Evolutionary conservation across 1,284 basidiomycete species (phyloP).

Genomic region (Coniferiporia weirii): DNA sequence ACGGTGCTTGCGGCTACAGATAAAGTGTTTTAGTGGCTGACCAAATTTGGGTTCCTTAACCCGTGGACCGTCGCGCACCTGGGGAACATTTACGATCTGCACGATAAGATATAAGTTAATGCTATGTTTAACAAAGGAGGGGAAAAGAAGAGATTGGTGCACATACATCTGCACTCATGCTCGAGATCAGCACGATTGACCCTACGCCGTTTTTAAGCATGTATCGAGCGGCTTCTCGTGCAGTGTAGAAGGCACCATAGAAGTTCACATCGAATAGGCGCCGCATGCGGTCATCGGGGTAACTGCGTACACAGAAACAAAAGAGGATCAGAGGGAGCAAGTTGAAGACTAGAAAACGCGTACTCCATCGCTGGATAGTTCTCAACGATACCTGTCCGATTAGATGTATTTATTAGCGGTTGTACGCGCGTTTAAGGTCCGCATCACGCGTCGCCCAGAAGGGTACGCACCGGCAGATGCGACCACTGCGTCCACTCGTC

Average conservation of each 20-base stretch:
- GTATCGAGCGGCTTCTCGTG: slow-evolving; percentile 81
- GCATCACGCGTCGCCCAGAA: background rate
- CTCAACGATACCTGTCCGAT: slow-evolving; percentile 71
- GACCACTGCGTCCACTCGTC: slow-evolving; percentile 82
- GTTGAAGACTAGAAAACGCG: slow-evolving; percentile 21
- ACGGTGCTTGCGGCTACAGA: slow-evolving; percentile 80
- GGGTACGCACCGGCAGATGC: slow-evolving; percentile 73
- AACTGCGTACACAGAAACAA: slow-evolving; percentile 37
- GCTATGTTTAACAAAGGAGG: slow-evolving; percentile 17
- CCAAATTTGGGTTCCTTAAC: slow-evolving; percentile 53
- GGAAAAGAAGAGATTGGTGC: background rate
- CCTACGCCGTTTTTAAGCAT: slow-evolving; percentile 77
- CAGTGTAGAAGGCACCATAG: slow-evolving; percentile 89
- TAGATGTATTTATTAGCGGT: slow-evolving; percentile 3
- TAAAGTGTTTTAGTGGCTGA: background rate
- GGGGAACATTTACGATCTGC: slow-evolving; percentile 83
- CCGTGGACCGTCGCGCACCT: slow-evolving; percentile 35
- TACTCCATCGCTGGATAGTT: slow-evolving; percentile 88
- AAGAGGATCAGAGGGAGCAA: too few relatives aligned
- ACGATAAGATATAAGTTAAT: slow-evolving; percentile 9
- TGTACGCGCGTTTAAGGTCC: background rate
- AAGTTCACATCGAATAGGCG: slow-evolving; percentile 90
- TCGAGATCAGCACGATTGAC: slow-evolving; percentile 82
- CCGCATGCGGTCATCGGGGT: slow-evolving; percentile 79
- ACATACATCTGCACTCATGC: slow-evolving; percentile 85